Base-by-base conservation (phyloP, 129 eudicot genomes). In the Lactuca saligna region DNA sequence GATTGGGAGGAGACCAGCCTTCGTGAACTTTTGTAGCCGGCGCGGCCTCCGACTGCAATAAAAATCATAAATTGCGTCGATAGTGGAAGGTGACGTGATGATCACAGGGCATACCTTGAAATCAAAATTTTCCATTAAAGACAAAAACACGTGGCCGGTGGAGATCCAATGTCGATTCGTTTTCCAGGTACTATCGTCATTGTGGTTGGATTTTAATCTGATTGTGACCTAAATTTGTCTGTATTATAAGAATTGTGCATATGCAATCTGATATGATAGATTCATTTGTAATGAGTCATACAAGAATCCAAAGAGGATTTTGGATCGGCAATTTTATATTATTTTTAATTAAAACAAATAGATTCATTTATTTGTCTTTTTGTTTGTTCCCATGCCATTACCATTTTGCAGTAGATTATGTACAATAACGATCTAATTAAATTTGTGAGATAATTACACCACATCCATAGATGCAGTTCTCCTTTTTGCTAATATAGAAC, bases 81-180 rank as follows among this genome's bases (percentile, higher is more conserved):
- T 16, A 39, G 41, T 55, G 17, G 57, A 58, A 58, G 44, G 13
- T 56, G 41, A 55, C 46, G 25, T 35, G 51, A 46, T 46, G n/a
- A 46, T 59, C 11, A 31, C 14, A 4, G 46, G 25, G 13, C 10
- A 31, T 33, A 32, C 15, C 41, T 58, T 6, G 46, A 54, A 57
- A 16, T 59, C 31, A 17, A 16, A 10, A 54, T 54, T 54, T 17
- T 46, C 66, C 10, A 8, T 8, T 49, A 14, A 60, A 16, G 42
- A 46, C 58, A 16, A 71, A 35, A 42, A 70, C 59, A 70, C 66
- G 75, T 70, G 58, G 75, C 14, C 46, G 67, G 75, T 48, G 39
- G 58, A 70, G 54, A 70, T 9, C 35, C 59, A 25, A 58, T 46
- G 51, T 38, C 12, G 73, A 54, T 68, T 68, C 74, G 74, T n/a